These are phyloP conservation scores for Yarrowia alimentaria DNA, from an alignment of 805 yeast species.

Conservation along the genomic window DNA sequence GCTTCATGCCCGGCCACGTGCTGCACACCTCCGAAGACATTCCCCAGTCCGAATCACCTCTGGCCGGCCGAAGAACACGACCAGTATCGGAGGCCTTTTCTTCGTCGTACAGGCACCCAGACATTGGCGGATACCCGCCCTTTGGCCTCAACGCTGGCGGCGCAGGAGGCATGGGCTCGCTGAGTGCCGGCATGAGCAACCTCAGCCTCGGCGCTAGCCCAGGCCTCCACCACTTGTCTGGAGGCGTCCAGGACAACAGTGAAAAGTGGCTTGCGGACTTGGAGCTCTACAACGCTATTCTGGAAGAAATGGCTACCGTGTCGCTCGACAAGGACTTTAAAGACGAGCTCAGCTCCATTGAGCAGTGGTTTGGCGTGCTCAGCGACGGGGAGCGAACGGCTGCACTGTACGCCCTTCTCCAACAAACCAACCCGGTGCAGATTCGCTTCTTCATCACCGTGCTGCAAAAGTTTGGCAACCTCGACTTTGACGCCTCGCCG, in stretches of 20 bases:
- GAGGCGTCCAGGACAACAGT: background rate
- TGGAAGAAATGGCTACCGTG: slow-evolving; percentile 39
- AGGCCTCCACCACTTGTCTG: background rate
- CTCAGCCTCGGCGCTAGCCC: slow-evolving; percentile 13
- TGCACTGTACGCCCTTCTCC: slow-evolving; percentile 41
- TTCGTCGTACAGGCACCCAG: slow-evolving; percentile 25
- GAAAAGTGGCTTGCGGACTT: slow-evolving; percentile 39
- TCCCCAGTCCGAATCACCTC: slow-evolving; percentile 20
- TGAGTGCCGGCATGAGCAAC: slow-evolving; percentile 20
- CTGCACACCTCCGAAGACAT: slow-evolving; percentile 24
- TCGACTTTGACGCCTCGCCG: slow-evolving; percentile 30
- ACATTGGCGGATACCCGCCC: slow-evolving; percentile 22
- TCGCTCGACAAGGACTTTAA: slow-evolving; percentile 37
- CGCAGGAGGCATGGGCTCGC: slow-evolving; percentile 6
- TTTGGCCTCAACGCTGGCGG: slow-evolving; percentile 6
- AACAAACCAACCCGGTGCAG: slow-evolving; percentile 41
- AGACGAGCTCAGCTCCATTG: slow-evolving; percentile 41
- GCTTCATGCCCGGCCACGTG: slow-evolving; percentile 26
- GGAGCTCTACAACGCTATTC: slow-evolving; percentile 37
- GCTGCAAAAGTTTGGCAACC: slow-evolving; percentile 37
- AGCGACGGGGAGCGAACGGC: slow-evolving; percentile 43
- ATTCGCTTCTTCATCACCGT: slow-evolving; percentile 39
- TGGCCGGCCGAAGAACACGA: slow-evolving; percentile 17
- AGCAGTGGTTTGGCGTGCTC: slow-evolving; percentile 44
- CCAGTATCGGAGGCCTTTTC: slow-evolving; percentile 25